Base-by-base conservation (phyloP, 2,329 filamentous ascomycete genomes). In the Hymenoscyphus linearis region DNA sequence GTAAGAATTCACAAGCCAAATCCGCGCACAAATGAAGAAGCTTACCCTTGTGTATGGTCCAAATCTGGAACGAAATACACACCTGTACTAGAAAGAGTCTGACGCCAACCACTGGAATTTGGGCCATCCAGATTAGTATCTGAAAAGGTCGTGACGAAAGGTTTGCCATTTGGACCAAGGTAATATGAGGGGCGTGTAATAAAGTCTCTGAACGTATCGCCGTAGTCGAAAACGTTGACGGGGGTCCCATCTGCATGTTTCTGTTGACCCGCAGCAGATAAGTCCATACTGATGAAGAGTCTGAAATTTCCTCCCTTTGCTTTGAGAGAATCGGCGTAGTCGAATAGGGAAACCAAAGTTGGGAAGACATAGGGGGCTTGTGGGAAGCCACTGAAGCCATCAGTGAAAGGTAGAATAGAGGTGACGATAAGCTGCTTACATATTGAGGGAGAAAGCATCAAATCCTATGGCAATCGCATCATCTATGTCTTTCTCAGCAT, bases 261-360 rank as follows among this genome's bases (percentile, higher is more conserved):
- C 22, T 14, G 10, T 6, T 27, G 22, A 27, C 35, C 59, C 3
- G 52, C 37, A 2, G 68, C 69, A 53, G 64, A 71, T 44, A 75
- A 63, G 60, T 76, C 74, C 62, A 76, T 70, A 59, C 73, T 75
- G 64, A 76, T 70, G 64, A 75, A 76, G 7, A 76, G 66, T 64
- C 73, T 73, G 66, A 76, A 74, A 37, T 67, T 59, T 59, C 64
- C 69, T 37, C 40, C 40, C 12, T 47, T 9, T 47, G 37, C 14
- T 40, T 40, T 40, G 37, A 40, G 37, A 18, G 53, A 63, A 10
- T 60, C 60, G 4, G 74, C 72, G 58, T 69, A 65, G 54, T 69
- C 65, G 67, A 74, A 75, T 35, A 76, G 67, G 56, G 72, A 67
- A 36, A 65, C 61, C 26, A 73, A 59, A 1, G 71, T 67, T 57